A percentile compares a stretch with the other conserved stretches of the same genome.
phyloP scores from a whole-genome alignment of 2,329 filamentous ascomycete species.

The Ophiobolus disseminans region DNA sequence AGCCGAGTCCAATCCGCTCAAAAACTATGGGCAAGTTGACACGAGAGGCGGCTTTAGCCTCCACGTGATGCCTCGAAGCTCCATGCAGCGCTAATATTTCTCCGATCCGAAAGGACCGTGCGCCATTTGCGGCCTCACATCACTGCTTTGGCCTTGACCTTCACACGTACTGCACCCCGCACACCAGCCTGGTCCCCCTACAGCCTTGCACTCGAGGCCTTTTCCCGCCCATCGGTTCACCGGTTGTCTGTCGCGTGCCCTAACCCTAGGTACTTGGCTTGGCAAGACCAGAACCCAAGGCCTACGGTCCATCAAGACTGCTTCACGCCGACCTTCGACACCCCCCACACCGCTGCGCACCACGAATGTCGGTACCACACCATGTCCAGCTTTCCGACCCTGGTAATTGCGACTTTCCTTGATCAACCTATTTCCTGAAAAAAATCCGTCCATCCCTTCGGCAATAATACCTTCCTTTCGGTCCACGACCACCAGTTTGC shows the following conservation, averaged over 20 bases:
- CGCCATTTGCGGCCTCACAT: slow-evolving; percentile 3
- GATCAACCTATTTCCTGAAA: slow-evolving; percentile 57
- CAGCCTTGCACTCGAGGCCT: slow-evolving; percentile 14
- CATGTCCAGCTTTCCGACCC: slow-evolving; percentile 58
- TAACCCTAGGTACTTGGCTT: too few relatives aligned
- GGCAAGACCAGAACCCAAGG: slow-evolving; percentile 10
- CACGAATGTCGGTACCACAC: slow-evolving; percentile 56
- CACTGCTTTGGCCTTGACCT: slow-evolving; percentile 12
- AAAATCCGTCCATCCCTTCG: slow-evolving; percentile 32
- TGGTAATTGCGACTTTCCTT: slow-evolving; percentile 59
- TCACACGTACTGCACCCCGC: slow-evolving; percentile 17
- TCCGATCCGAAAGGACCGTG: neutral
- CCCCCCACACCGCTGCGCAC: slow-evolving; percentile 20
- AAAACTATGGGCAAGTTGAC: slow-evolving; percentile 5
- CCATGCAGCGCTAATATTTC: slow-evolving; percentile 2
- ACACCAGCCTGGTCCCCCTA: slow-evolving; percentile 21
- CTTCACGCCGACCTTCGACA: slow-evolving; percentile 16
- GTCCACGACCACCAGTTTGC: slow-evolving; percentile 28
- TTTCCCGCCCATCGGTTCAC: slow-evolving; percentile 23
- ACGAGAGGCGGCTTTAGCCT: neutral
- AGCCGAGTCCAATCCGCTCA: slow-evolving; percentile 22
- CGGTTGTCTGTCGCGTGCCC: slow-evolving; percentile 20
- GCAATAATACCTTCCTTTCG: slow-evolving; percentile 39
- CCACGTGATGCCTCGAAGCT: neutral
- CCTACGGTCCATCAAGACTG: slow-evolving; percentile 23